Evolutionary conservation across 1,284 basidiomycete genomes (phyloP).

Genomic region (Rhodotorula glutinis): DNA sequence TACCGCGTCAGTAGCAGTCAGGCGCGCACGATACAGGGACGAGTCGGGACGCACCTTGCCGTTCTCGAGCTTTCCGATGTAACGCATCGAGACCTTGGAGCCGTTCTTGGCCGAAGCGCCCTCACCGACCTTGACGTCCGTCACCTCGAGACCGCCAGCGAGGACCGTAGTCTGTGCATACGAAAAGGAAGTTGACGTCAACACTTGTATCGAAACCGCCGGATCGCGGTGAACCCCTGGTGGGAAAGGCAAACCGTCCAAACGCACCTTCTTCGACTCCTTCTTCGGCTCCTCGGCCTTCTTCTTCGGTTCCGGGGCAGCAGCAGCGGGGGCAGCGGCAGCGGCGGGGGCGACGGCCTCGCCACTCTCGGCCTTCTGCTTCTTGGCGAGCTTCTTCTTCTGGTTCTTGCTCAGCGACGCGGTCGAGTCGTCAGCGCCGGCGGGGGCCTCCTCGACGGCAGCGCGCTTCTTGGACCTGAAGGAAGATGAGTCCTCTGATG

Average conservation of each 20-base stretch:
- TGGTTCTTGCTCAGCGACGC: slow-evolving; percentile 53
- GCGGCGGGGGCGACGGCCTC: slow-evolving; percentile 55
- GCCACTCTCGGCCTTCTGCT: slow-evolving; percentile 65
- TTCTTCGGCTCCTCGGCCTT: slow-evolving; percentile 43
- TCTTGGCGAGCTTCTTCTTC: slow-evolving; percentile 68
- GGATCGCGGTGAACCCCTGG: no score
- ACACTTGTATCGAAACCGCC: no score
- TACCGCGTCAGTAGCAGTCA: not conserved
- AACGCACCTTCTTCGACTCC: slow-evolving; percentile 31
- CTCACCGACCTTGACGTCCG: slow-evolving; percentile 72
- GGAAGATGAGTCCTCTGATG: no score
- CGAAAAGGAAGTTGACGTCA: not conserved
- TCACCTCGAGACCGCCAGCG: slow-evolving; percentile 70
- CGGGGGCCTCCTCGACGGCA: slow-evolving; percentile 20
- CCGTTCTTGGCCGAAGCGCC: slow-evolving; percentile 84
- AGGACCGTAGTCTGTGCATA: slow-evolving; percentile 53
- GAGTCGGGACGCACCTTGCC: slow-evolving; percentile 60
- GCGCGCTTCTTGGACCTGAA: slow-evolving; percentile 39
- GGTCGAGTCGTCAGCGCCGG: slow-evolving; percentile 31
- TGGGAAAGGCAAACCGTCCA: no score
- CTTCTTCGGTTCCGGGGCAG: slow-evolving; percentile 25
- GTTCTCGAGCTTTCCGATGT: slow-evolving; percentile 80
- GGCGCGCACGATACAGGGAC: not conserved
- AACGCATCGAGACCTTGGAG: slow-evolving; percentile 78
- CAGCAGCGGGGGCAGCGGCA: slow-evolving; percentile 51